Percentiles rank a stretch among this genome's conserved stretches.
phyloP scores from a whole-genome alignment of 257 asterid species.

The Rubia yunnanensis region DNA sequence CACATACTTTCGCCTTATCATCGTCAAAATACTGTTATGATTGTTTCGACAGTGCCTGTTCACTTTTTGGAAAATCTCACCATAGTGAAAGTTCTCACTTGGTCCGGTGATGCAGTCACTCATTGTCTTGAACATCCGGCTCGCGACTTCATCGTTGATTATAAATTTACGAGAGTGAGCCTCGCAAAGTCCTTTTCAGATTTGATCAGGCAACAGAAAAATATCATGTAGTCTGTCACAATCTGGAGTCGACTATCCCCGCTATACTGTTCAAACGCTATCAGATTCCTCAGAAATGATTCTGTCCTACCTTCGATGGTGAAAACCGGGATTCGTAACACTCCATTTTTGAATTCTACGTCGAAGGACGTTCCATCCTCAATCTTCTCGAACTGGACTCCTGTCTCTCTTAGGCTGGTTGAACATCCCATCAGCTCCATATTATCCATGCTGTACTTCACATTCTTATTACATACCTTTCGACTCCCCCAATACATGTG shows the following conservation, averaged over 20 bases:
- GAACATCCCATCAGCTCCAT: neutral
- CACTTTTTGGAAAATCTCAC: neutral
- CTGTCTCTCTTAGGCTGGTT: neutral
- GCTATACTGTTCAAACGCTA: constrained; percentile 14
- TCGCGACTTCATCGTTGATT: constrained; percentile 5
- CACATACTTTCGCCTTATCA: constrained; percentile 15
- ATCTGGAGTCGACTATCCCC: neutral
- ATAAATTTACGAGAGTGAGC: neutral
- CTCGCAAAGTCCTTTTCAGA: constrained; percentile 9
- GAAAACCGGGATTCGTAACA: constrained; percentile 7
- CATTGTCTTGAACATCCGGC: constrained; percentile 7
- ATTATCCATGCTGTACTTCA: too few relatives aligned
- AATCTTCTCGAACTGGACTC: neutral
- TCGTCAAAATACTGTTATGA: constrained; percentile 8
- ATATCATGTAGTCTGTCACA: constrained; percentile 5
- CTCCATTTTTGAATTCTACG: constrained; percentile 5
- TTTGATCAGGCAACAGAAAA: constrained; percentile 13
- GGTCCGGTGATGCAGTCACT: neutral
- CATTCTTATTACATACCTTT: too few relatives aligned
- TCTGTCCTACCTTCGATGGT: constrained; percentile 7
- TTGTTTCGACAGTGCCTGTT: neutral
- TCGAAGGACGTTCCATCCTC: neutral
- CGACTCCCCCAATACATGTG: neutral
- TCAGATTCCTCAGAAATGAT: constrained; percentile 11
- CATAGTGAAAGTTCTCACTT: neutral